Percentiles rank a stretch among this genome's conserved stretches.
phyloP scores from a whole-genome alignment of 306 rosid species.

The Castanospermum australe region DNA sequence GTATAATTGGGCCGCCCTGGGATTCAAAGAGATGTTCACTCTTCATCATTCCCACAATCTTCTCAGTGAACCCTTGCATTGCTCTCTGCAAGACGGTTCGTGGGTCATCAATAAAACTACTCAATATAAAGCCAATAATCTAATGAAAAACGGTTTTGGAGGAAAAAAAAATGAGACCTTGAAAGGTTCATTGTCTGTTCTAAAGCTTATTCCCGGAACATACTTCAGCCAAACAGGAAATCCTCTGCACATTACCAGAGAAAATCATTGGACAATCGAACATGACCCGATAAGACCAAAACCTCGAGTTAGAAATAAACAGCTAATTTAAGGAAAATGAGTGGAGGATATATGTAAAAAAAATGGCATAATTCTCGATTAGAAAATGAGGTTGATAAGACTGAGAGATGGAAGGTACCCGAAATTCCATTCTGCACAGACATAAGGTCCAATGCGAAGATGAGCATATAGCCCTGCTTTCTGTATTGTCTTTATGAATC shows the following conservation, averaged over 20 bases:
- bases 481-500: conserved; percentile 84
- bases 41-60: conserved; percentile 97
- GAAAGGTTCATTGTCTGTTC: conserved; percentile 98
- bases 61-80: conserved; percentile 96
- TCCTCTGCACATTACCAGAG: conserved; percentile 58
- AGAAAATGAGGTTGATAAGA: background rate
- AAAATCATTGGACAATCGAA: background rate
- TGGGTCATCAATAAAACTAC: conserved; percentile 13
- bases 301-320: background rate
- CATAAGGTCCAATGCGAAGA: conserved; percentile 98
- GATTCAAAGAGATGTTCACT: conserved; percentile 81
- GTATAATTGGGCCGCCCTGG: conserved; percentile 98
- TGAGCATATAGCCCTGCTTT: conserved; percentile 92
- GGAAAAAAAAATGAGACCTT: conserved; percentile 53
- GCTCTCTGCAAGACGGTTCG: conserved; percentile 66
- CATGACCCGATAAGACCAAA: conserved; percentile 2
- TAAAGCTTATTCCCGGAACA: conserved; percentile 96
- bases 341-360: background rate
- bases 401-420: conserved; percentile 57
- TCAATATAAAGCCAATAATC: background rate
- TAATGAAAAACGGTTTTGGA: background rate
- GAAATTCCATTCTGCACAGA: conserved; percentile 99
- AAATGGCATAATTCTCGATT: background rate
- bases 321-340: background rate
- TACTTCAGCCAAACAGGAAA: conserved; percentile 99